Base-by-base conservation (phyloP, 2,329 filamentous ascomycete genomes). In the Aspergillus sp. region DNA sequence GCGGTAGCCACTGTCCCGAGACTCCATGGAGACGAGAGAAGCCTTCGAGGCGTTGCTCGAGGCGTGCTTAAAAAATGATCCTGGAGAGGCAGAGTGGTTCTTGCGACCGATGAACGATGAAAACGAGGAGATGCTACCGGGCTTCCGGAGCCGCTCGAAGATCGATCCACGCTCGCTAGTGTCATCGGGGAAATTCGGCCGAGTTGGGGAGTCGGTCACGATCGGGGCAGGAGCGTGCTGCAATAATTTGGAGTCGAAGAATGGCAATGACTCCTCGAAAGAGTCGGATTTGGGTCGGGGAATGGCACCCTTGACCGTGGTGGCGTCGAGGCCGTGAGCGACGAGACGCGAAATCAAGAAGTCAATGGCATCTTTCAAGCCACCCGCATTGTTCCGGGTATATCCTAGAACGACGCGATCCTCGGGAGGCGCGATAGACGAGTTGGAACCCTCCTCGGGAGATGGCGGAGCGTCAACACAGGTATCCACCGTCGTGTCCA, bases 271-370 rank as follows among this genome's bases (percentile, higher is more conserved):
- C 60, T 98, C 91, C 66, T 98, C 93, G 56, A 98, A 98, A 0
- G 93, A 96, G 68, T 98, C 93, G 1, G 93, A 97, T 74, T 97
- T 96, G 53, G 93, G 93, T n/a, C 93, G 86, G 17, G 91, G 90
- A 55, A 97, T 93, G n/a, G 89, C 85, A 45, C 93, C 93, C 68
- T 94, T 94, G 61, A 97, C 84, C 38, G 90, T 84, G 49, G 81
- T 87, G 7, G 85, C 81, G 60, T 97, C 89, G n/a, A 96, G 82
- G n/a, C 88, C 87, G 42, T 90, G 86, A 41, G 88, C 85, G 23
- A 94, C 87, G 52, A 97, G 81, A 52, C 90, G 83, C 39, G 88
- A 84, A 59, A 93, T 86, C 57, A 98, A 76, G 66, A 94, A 95
- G 60, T 98, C 93, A 60, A 97, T 93, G 43, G 93, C 93, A 70